Conservation (phyloP, 2,329 filamentous ascomycete species). For the Nemania bipapillata region DNA sequence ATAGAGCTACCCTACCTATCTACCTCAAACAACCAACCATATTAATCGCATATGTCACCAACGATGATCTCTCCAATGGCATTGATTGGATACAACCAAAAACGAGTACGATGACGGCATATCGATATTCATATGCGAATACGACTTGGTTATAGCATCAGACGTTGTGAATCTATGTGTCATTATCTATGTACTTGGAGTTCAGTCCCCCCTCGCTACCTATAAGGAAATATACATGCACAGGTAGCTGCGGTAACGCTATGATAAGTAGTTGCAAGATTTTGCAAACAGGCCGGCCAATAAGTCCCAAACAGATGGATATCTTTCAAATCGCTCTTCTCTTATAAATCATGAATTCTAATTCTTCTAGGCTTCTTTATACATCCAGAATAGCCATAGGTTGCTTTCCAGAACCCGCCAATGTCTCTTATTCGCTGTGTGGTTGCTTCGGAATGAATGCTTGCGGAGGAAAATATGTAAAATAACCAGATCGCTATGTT, state of each 20-base stretch:
- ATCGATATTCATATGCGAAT: neutral
- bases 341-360: neutral
- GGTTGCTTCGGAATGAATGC: neutral
- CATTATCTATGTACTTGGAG: constrained; percentile 23
- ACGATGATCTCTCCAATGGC: neutral
- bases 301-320: neutral
- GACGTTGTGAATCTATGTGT: neutral
- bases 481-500: neutral
- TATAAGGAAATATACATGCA: constrained; percentile 24
- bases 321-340: neutral
- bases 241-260: constrained; percentile 6
- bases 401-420: neutral
- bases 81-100: neutral
- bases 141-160: neutral
- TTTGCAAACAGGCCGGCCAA: neutral
- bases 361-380: neutral
- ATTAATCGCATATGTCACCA: neutral
- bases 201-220: constrained; percentile 12
- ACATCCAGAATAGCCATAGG: neutral
- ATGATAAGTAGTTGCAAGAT: neutral
- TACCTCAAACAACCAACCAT: neutral
- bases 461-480: neutral
- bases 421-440: neutral
- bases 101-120: constrained; percentile 25
- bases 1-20: no score